Evolutionary conservation across 2,329 filamentous ascomycete genomes (phyloP).

Genomic region (Claviceps capensis): DNA sequence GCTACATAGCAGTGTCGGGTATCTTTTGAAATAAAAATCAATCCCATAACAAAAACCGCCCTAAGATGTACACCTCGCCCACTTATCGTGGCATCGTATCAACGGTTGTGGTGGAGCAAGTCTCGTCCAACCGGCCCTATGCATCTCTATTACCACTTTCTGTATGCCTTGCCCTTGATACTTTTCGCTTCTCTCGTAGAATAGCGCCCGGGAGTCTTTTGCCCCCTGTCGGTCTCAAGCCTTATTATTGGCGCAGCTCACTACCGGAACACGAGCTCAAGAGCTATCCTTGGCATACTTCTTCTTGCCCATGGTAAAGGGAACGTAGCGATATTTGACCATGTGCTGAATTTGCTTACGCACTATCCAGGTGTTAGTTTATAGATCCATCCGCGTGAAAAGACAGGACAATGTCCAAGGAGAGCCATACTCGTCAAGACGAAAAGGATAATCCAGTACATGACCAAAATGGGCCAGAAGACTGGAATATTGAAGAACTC

Average conservation of each 20-base stretch:
- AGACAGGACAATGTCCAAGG: neutral
- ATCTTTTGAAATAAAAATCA: constrained; percentile 1
- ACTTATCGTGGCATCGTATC: neutral
- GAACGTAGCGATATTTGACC: constrained; percentile 99
- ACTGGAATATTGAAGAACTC: constrained; percentile 91
- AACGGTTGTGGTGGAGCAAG: neutral
- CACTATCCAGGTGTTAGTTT: constrained; percentile 43
- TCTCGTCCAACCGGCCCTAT: neutral
- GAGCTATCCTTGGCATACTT: constrained; percentile 56
- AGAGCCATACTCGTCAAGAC: constrained; percentile 71
- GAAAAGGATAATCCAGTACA: constrained; percentile 98
- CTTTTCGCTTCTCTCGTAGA: neutral
- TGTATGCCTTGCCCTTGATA: neutral
- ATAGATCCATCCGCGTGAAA: neutral
- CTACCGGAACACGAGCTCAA: constrained; percentile 10
- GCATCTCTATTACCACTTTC: neutral
- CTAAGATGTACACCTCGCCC: neutral
- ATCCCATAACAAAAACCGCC: neutral
- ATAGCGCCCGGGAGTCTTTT: neutral
- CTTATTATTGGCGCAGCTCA: neutral
- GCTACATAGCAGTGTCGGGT: neutral
- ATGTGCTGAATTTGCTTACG: constrained; percentile 99
- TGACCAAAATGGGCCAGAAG: constrained; percentile 96
- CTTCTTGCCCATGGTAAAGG: constrained; percentile 83
- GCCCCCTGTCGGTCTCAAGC: neutral